Evolutionary conservation across 2,329 filamentous ascomycete species (phyloP).

Genomic region (Sclerotiophoma versabilis): DNA sequence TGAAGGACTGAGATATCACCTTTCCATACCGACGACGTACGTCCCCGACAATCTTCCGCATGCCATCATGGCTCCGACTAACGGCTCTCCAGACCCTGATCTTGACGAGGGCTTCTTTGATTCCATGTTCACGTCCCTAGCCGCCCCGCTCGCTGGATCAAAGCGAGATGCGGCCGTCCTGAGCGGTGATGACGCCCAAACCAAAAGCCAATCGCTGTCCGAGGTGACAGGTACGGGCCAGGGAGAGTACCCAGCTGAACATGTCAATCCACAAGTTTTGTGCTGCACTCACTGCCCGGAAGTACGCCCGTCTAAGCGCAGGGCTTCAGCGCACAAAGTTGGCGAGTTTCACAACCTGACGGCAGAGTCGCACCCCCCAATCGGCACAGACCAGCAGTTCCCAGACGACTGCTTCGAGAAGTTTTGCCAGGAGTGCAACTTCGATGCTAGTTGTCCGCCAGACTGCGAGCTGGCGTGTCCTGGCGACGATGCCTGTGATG

Average conservation of each 20-base stretch:
- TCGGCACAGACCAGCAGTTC: conserved; percentile 40
- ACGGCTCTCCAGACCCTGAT: conserved; percentile 37
- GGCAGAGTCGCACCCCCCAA: conserved; percentile 21
- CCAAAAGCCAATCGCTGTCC: conserved; percentile 20
- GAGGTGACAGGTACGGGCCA: conserved; percentile 19
- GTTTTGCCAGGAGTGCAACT: conserved; percentile 47
- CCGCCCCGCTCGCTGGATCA: conserved; percentile 38
- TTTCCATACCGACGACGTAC: conserved; percentile 14
- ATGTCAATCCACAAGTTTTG: conserved; percentile 35
- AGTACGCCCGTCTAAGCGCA: conserved; percentile 43
- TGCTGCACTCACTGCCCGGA: conserved; percentile 42
- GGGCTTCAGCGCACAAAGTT: conserved; percentile 41
- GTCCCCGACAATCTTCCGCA: conserved; percentile 18
- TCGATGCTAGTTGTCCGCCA: conserved; percentile 37
- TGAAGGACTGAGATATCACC: conserved; percentile 19
- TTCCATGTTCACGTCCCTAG: conserved; percentile 37
- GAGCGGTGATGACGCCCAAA: conserved; percentile 25
- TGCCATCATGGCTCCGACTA: conserved; percentile 36
- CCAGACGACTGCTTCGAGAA: conserved; percentile 45
- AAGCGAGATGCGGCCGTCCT: conserved; percentile 41
- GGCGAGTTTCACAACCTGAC: conserved; percentile 38
- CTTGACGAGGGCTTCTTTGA: conserved; percentile 36
- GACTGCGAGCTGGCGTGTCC: conserved; percentile 35
- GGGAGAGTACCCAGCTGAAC: conserved; percentile 32
- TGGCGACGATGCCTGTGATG: conserved; percentile 40